Evolutionary conservation across 139 green algal genomes (phyloP), one percentile per base, ranked within the genome.

Genomic region (Medakamo hakoo): DNA sequence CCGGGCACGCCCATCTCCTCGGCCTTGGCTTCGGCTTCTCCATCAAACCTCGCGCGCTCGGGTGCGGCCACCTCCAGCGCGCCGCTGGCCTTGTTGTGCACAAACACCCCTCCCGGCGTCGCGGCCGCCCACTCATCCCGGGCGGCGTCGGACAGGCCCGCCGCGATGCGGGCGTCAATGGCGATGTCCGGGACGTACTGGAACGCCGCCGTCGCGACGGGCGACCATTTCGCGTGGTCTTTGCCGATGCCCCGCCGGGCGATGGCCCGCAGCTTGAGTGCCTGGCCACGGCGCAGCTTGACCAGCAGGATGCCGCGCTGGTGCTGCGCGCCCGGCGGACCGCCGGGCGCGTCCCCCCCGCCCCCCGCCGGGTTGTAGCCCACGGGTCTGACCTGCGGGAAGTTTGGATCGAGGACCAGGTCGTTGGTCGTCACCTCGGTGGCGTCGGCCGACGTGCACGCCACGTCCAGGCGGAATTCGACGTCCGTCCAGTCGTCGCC

Each of bases 161-260:
- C 71, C 75, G 91, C 77, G 5, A 89, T 60, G 3, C 62, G 55
- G 2, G 84, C 69, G 68, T 94, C 89, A 59, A 97, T 86, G 32
- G 55, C 74, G 61, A 97, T 97, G 26, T 91, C 79, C 2, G 91
- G 84, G 68, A 89, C 74, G 69, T 79, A 75, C 67, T 83, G 74
- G 70, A 86, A 94, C 14, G 76, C 70, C 4, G 78, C 88, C 23
- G 91, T 97, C 5, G 90, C 87, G 24, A 93, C 87, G 3, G 93
- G 93, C 22, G 86, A 88, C 86, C 88, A 99, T 77, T 99, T 99
- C 23, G 92, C 92, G 67, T 99, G 93, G 74, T 99, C 93, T 70
- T 97, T 98, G 27, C 88, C 93, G 21, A 95, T 88, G 24, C 89
- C 89, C 68, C 95, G 91, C 58, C 86, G 80, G 16, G 88, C 88